These are phyloP conservation scores for Rhododendron williamsianum DNA, from an alignment of 148 eudicot genomes.

Conservation along the genomic window DNA sequence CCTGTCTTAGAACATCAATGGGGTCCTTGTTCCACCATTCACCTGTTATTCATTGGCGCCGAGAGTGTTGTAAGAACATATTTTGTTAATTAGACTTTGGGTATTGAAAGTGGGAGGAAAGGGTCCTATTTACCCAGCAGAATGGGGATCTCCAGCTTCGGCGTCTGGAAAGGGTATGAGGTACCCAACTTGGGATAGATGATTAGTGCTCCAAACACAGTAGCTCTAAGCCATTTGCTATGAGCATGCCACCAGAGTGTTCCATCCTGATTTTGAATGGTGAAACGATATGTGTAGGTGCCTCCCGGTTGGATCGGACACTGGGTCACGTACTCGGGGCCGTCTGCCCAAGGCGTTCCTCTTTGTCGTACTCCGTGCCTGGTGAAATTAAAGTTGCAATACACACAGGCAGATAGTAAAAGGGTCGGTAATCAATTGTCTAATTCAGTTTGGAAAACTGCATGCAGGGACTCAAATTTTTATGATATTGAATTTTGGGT, in stretches of 20 bases:
- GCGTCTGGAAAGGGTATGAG: conserved; percentile 63
- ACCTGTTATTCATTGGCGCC: conserved; percentile 37
- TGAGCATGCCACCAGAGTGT: conserved; percentile 99
- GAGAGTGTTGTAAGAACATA: background rate
- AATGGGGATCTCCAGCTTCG: conserved; percentile 59
- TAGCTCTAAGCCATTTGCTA: conserved; percentile 84
- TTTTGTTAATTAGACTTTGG: background rate
- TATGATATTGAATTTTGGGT: background rate
- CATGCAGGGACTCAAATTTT: background rate
- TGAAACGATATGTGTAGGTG: conserved; percentile 71
- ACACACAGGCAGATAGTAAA: background rate
- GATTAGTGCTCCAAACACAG: conserved; percentile 76
- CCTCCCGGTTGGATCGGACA: conserved; percentile 82
- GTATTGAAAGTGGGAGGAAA: background rate
- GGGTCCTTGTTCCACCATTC: conserved; percentile 95
- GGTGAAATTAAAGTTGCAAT: background rate
- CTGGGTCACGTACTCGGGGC: conserved; percentile 83
- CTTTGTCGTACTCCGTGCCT: conserved; percentile 89
- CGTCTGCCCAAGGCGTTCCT: conserved; percentile 95
- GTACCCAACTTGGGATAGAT: conserved; percentile 67
- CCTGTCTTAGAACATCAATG: conserved; percentile 48
- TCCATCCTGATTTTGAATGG: conserved; percentile 70
- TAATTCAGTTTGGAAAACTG: background rate
- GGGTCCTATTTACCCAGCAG: conserved; percentile 49
- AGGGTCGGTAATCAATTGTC: background rate